Evolutionary conservation across 345 rosid genomes (phyloP).

Genomic region (Sisymbrium altissimum): DNA sequence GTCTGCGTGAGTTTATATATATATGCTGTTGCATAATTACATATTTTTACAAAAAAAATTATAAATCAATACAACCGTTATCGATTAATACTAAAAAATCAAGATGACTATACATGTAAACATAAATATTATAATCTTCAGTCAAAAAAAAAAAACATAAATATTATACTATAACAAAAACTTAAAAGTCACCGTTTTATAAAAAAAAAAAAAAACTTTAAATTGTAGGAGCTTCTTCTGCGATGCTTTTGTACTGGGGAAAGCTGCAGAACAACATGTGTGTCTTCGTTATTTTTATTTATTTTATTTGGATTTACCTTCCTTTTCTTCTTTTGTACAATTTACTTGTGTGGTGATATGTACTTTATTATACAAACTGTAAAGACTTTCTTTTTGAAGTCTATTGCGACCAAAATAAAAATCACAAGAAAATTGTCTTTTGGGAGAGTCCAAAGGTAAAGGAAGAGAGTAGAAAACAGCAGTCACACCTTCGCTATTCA

Average conservation of each 20-base stretch:
- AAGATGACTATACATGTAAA: not conserved
- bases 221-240: conserved; percentile 1
- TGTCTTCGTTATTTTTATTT: not conserved
- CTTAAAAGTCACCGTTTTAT: too few species aligned
- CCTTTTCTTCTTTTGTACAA: not conserved
- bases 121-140: too few species aligned
- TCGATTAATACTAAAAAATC: not conserved
- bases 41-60: not conserved
- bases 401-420: not conserved
- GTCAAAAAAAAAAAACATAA: too few species aligned
- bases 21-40: not conserved
- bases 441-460: conserved; percentile 15
- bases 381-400: not conserved
- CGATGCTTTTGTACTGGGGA: conserved; percentile 5
- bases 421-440: conserved; percentile 14
- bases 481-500: not conserved
- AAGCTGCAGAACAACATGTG: conserved; percentile 23
- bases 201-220: too few species aligned
- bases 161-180: too few species aligned
- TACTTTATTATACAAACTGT: not conserved
- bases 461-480: not conserved
- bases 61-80: not conserved
- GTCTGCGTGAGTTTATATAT: not conserved
- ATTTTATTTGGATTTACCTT: not conserved
- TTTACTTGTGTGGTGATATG: not conserved